Evolutionary conservation across 2,329 filamentous ascomycete genomes (phyloP).

Genomic region (Alternaria solani): DNA sequence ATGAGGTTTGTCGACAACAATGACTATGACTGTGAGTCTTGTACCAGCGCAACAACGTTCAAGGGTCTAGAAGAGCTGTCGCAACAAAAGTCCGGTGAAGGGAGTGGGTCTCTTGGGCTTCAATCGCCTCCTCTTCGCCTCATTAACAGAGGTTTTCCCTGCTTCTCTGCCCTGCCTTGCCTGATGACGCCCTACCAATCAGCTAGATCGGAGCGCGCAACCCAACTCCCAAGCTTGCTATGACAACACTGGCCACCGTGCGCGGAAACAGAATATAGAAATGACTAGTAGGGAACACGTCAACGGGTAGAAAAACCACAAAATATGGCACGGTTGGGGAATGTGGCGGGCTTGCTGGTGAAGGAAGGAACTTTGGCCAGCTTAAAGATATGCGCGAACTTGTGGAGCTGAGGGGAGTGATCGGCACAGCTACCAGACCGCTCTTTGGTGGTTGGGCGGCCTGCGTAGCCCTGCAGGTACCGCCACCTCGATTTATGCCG

Average conservation of each 20-base stretch:
- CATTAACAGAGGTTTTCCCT: slow-evolving; percentile 2
- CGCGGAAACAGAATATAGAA: background rate
- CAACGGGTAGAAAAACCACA: slow-evolving; percentile 1
- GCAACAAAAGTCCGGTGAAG: slow-evolving; percentile 15
- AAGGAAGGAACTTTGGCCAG: slow-evolving; percentile 13
- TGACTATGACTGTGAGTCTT: slow-evolving; percentile 2
- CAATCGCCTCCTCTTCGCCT: slow-evolving; percentile 15
- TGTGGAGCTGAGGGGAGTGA: slow-evolving; percentile 33
- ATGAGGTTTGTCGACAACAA: background rate
- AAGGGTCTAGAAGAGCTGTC: slow-evolving; percentile 1
- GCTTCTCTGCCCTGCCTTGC: slow-evolving; percentile 1
- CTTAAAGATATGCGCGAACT: slow-evolving; percentile 33
- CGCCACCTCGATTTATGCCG: slow-evolving; percentile 23
- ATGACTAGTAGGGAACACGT: slow-evolving; percentile 7
- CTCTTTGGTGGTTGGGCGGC: slow-evolving; percentile 31
- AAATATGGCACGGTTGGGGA: slow-evolving; percentile 30
- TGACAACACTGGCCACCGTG: slow-evolving; percentile 6
- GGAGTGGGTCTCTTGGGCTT: slow-evolving; percentile 30
- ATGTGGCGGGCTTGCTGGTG: slow-evolving; percentile 2
- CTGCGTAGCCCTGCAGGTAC: slow-evolving; percentile 28
- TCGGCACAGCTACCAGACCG: slow-evolving; percentile 30
- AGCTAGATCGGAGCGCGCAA: slow-evolving; percentile 1
- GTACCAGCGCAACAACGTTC: slow-evolving; percentile 2
- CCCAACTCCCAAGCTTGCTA: background rate
- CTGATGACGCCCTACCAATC: slow-evolving; percentile 4